These are phyloP conservation scores for Pichia sporocuriosa DNA, from an alignment of 805 yeast species.

Conservation along the genomic window DNA sequence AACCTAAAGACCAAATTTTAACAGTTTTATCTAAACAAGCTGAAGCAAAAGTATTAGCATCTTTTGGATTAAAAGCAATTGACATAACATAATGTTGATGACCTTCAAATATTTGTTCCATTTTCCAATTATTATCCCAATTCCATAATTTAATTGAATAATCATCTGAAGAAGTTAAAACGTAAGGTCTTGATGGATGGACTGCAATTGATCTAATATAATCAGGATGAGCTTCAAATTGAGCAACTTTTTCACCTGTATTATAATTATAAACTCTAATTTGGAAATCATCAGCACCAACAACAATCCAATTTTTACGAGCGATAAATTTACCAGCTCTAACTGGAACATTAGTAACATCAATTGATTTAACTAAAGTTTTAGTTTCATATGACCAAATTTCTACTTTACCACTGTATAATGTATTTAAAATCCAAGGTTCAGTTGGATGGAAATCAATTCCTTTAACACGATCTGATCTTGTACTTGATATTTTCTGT, in stretches of 20 bases:
- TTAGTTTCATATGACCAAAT: constrained; percentile 92
- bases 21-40: constrained; percentile 96
- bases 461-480: constrained; percentile 96
- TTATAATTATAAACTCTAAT: constrained; percentile 90
- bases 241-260: constrained; percentile 90
- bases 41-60: constrained; percentile 94
- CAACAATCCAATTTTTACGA: constrained; percentile 93
- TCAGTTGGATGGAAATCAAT: constrained; percentile 97
- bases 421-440: constrained; percentile 93
- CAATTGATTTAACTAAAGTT: constrained; percentile 77
- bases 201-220: constrained; percentile 90
- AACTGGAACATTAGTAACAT: constrained; percentile 93
- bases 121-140: constrained; percentile 92
- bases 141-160: constrained; percentile 91
- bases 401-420: constrained; percentile 84
- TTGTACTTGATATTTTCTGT: constrained; percentile 76
- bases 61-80: constrained; percentile 93
- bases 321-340: constrained; percentile 94
- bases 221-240: constrained; percentile 97
- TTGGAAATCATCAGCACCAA: constrained; percentile 94
- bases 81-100: constrained; percentile 95
- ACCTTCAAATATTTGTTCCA: constrained; percentile 89
- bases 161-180: constrained; percentile 88
- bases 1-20: constrained; percentile 92
- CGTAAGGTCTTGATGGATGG: constrained; percentile 87